These are phyloP conservation scores for Auriscalpium vulgare DNA, from an alignment of 768 basidiomycete species.

Conservation along the genomic window DNA sequence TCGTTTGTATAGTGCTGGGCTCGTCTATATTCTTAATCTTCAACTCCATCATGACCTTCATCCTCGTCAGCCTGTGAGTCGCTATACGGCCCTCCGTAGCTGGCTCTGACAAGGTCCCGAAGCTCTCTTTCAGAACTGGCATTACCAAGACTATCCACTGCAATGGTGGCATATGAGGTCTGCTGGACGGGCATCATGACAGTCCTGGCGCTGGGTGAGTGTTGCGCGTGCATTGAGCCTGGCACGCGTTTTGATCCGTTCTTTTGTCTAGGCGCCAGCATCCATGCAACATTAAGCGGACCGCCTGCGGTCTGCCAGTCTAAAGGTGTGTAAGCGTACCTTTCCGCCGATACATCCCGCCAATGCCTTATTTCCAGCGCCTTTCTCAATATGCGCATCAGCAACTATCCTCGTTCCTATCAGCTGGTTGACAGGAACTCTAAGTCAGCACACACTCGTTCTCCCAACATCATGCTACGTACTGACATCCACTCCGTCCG, in stretches of 20 bases:
- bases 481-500: neutral
- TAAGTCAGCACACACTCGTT: slow-evolving; percentile 15
- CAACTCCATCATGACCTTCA: slow-evolving; percentile 20
- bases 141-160: slow-evolving; percentile 18
- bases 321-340: slow-evolving; percentile 4
- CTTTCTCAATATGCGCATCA: slow-evolving; percentile 18
- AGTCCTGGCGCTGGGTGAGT: slow-evolving; percentile 42
- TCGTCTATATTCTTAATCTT: slow-evolving; percentile 37
- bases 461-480: neutral
- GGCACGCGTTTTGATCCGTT: neutral
- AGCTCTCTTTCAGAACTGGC: slow-evolving; percentile 14
- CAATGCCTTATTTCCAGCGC: neutral
- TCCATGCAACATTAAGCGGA: slow-evolving; percentile 40
- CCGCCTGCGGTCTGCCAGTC: slow-evolving; percentile 27
- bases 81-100: neutral
- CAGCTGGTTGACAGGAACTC: slow-evolving; percentile 22
- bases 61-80: neutral
- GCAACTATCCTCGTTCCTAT: slow-evolving; percentile 19
- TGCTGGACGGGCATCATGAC: slow-evolving; percentile 44
- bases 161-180: slow-evolving; percentile 44
- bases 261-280: slow-evolving; percentile 35
- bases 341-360: neutral
- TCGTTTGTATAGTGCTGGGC: neutral
- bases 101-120: slow-evolving; percentile 34
- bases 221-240: neutral